A percentile compares a stretch with the other conserved stretches of the same genome.
Conservation (phyloP, 805 yeast genomes). For the Debaryomyces tyrocola region DNA sequence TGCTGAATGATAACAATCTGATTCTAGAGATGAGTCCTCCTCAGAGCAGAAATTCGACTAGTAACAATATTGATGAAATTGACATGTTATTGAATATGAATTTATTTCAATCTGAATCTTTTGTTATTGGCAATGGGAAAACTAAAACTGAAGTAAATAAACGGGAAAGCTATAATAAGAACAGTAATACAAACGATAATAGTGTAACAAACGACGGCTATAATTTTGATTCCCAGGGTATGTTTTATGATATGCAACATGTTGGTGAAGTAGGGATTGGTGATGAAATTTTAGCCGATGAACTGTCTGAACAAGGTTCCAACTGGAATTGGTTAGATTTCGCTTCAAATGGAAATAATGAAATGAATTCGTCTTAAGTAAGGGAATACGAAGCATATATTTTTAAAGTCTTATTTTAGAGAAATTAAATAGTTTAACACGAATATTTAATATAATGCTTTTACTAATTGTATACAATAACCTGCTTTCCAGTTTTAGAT, state of each 20-base stretch:
- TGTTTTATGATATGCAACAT: conserved; percentile 9
- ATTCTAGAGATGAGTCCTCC: not conserved
- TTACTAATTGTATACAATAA: conserved; percentile 22
- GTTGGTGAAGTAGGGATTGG: conserved; percentile 24
- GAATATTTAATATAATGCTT: not conserved
- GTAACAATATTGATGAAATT: conserved; percentile 32
- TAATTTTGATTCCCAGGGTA: not conserved
- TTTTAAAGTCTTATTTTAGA: too few relatives aligned
- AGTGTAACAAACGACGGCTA: conserved; percentile 2
- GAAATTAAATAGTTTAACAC: not conserved
- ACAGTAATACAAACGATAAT: too few relatives aligned
- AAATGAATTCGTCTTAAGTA: not conserved
- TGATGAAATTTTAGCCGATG: conserved; percentile 33
- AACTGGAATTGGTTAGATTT: conserved; percentile 45
- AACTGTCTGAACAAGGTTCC: conserved; percentile 13
- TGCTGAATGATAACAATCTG: not conserved
- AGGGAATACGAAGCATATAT: too few relatives aligned
- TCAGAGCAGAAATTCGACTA: not conserved
- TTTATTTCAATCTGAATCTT: conserved; percentile 35
- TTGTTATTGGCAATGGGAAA: conserved; percentile 19
- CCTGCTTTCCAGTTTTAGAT: conserved; percentile 45
- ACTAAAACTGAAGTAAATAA: not conserved
- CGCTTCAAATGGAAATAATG: conserved; percentile 15
- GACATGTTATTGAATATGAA: conserved; percentile 41
- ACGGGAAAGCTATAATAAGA: not conserved